Base-by-base conservation (phyloP, 2,329 filamentous ascomycete genomes). In the Dothiorella sarmentorum region DNA sequence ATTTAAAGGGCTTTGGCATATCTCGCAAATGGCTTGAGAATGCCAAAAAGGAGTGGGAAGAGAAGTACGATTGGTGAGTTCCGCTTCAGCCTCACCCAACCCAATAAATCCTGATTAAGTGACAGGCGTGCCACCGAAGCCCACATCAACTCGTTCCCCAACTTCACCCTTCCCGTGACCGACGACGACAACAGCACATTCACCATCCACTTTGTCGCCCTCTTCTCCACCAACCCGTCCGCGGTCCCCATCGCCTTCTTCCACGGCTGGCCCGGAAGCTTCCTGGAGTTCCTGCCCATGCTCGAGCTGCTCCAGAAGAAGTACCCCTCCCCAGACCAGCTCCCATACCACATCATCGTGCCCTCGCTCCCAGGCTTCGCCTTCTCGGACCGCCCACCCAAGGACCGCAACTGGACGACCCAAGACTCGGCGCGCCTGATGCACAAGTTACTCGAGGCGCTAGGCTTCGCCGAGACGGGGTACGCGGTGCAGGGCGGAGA, bases 401-500 rank as follows among this genome's bases (percentile, higher is more conserved):
- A 73, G 7, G 75, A 80, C 43, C 72, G 70, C 18, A 68, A 83
- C 58, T 82, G 77, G 62, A 68, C 63, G 0, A 57, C 73, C 2
- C 55, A 69, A 1, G 75, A 78, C 45, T 72, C 69, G 26, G 73
- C 79, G 0, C 66, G 71, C 1, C 67, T 82, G n/a, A 70, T 85
- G 53, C 72, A 85, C 67, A 70, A 76, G 27, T 63, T 86, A 15
- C 84, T 86, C 80, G 59, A 77, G 3, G 74, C 75, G 0, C 74
- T 86, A 0, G 83, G 83, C 0, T 84, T 85, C 59, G 33, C 18
- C 29, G 72, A 69, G 0, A 60, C 66, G 1, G 80, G 78, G 2
- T 86, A 85, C 60, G 67, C 84, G 11, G 75, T 75, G 0, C 82
- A 85, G 64, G 84, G 84, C 4, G 84, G 83, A 9, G 84, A 86